A percentile compares a stretch with the other conserved stretches of the same genome.
Conservation (phyloP, 179 eudicot species). For the Corrigiola litoralis region DNA sequence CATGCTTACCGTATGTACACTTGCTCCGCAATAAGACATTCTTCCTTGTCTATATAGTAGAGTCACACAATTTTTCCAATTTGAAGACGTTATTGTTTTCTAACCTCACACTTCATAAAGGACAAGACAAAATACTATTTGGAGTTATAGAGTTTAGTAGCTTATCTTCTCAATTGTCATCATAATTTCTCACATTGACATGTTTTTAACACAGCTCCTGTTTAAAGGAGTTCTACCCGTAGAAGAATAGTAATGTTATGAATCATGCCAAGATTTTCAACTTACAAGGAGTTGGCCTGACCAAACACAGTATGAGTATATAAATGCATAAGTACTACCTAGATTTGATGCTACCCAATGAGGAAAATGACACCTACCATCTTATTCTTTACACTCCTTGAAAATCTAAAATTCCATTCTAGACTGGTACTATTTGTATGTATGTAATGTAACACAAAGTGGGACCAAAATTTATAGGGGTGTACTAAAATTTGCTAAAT, state of each 20-base stretch:
- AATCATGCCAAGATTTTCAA: neutral
- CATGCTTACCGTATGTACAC: neutral
- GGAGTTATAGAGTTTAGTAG: too few species aligned
- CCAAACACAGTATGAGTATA: slow-evolving; percentile 14
- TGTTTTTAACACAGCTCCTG: too few species aligned
- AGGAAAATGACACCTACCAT: slow-evolving; percentile 18
- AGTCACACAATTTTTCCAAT: too few species aligned
- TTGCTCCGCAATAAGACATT: neutral
- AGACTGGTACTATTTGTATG: slow-evolving; percentile 5
- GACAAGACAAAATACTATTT: too few species aligned
- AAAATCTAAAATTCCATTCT: slow-evolving; percentile 1
- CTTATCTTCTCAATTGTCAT: too few species aligned
- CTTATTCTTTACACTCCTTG: neutral
- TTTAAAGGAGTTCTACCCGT: neutral
- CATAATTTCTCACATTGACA: too few species aligned
- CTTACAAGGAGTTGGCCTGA: neutral
- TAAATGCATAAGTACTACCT: slow-evolving; percentile 20
- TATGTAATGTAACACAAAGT: slow-evolving; percentile 2
- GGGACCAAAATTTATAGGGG: neutral
- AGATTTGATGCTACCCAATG: slow-evolving; percentile 26
- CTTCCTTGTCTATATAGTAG: neutral
- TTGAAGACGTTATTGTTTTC: too few species aligned
- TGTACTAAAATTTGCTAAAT: neutral
- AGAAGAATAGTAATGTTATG: neutral
- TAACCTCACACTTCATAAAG: too few species aligned